Conservation (phyloP, 129 eudicot species). For the Ambrosia trifida region DNA sequence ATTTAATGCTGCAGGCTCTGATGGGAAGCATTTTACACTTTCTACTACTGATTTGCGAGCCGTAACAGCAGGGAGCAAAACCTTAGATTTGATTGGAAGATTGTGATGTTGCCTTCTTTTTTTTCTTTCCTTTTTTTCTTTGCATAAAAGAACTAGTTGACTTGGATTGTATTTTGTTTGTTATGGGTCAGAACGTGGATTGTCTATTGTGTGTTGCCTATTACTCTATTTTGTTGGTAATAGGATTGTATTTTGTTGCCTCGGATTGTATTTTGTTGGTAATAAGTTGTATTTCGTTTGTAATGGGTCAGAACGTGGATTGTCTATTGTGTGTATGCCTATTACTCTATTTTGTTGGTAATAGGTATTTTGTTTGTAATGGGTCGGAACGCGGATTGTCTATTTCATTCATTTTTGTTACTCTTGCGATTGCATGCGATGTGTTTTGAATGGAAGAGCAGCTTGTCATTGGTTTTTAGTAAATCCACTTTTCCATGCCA, state of each 20-base stretch:
- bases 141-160: slow-evolving; percentile 4
- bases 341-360: neutral
- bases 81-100: neutral
- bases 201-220: too few species aligned
- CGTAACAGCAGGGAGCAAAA: neutral
- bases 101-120: neutral
- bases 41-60: neutral
- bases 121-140: neutral
- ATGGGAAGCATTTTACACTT: neutral
- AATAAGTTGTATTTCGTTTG: neutral
- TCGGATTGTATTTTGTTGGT: too few species aligned
- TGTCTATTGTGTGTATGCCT: neutral
- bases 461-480: too few species aligned
- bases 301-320: neutral
- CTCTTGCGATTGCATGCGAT: too few species aligned
- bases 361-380: neutral
- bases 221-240: too few species aligned
- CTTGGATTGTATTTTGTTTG: too few species aligned
- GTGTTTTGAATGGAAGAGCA: too few species aligned
- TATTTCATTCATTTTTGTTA: too few species aligned
- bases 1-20: neutral
- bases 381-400: neutral
- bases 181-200: too few species aligned
- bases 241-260: too few species aligned
- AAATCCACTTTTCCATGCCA: too few species aligned